Percentiles rank a stretch among this genome's conserved stretches.
phyloP scores from a whole-genome alignment of 805 yeast genomes.

The Sungouiella thailandica region DNA sequence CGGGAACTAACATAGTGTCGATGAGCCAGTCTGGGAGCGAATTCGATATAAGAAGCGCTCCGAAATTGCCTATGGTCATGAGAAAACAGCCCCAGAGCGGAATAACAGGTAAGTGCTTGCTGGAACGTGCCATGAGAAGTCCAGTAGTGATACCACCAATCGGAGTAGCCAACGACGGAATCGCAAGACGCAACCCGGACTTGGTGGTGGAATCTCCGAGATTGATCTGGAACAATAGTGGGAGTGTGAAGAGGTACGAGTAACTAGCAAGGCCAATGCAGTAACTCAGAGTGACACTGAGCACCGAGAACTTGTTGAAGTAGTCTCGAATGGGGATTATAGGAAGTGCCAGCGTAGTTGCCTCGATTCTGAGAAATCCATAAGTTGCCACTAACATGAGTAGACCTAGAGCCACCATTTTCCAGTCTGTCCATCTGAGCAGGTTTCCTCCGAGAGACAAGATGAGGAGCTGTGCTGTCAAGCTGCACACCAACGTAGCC shows the following conservation, averaged over 20 bases:
- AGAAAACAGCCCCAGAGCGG: slow-evolving; percentile 29
- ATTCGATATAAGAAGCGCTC: slow-evolving; percentile 19
- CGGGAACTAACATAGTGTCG: slow-evolving; percentile 25
- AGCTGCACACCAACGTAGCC: slow-evolving; percentile 24
- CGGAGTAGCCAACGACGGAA: slow-evolving; percentile 40
- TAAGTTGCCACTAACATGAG: background rate
- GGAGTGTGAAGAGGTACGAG: slow-evolving; percentile 39
- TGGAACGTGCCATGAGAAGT: slow-evolving; percentile 28
- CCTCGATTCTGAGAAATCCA: slow-evolving; percentile 18
- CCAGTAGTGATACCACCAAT: slow-evolving; percentile 40
- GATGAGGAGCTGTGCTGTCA: slow-evolving; percentile 26
- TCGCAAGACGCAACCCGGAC: slow-evolving; percentile 38
- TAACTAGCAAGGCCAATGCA: slow-evolving; percentile 35
- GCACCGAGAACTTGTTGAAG: slow-evolving; percentile 17
- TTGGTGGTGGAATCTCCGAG: slow-evolving; percentile 35
- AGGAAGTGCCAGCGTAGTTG: slow-evolving; percentile 21
- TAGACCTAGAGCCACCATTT: slow-evolving; percentile 1
- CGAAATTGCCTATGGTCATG: slow-evolving; percentile 32
- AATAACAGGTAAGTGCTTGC: slow-evolving; percentile 19
- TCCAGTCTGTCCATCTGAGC: slow-evolving; percentile 12
- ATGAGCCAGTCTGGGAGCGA: slow-evolving; percentile 21
- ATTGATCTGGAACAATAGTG: slow-evolving; percentile 38
- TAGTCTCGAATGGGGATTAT: slow-evolving; percentile 29
- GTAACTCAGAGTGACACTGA: slow-evolving; percentile 25
- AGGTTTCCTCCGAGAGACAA: slow-evolving; percentile 22